Base-by-base conservation (phyloP, 2,329 filamentous ascomycete species). In the Trichophyton mentagrophytes region DNA sequence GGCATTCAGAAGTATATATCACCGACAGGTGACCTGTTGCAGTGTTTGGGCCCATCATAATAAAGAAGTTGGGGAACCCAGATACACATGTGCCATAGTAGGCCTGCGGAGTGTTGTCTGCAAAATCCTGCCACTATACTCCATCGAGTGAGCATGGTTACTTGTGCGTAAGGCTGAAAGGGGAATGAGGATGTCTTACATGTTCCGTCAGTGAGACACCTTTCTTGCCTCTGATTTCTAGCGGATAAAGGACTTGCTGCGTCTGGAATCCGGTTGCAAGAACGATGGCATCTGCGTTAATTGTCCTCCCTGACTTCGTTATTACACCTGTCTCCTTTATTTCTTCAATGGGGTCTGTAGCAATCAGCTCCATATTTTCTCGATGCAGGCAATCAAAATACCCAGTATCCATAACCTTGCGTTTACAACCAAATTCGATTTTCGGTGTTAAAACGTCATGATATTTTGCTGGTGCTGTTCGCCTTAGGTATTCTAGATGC, bases 31-130 rank as follows among this genome's bases (percentile, higher is more conserved):
- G 79, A 0, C 79, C 79, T 0, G 76, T 80, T 2, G 77, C 69
- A 0, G 75, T 78, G 64, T 78, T 78, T 8, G 72, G 77, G 0
- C 76, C 75, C 70, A 77, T 73, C 61, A 76, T 68, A 36, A 76
- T 72, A 67, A 77, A 78, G 66, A 79, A 75, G 62, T 78, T 79
- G 3, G 77, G 76, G 61, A 79, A 79, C 0, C 69, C 68, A 1
- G 77, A 74, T 0, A 80, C 62, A 38, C 76, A 78, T 1, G 78
- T 79, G n/a, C 79, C 78, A 44, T 77, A 74, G 63, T 81, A 81
- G 0, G 78, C 78, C 65, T 71, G 67, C 0, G 70, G 71, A 15
- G 72, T 69, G n/a, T 72, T 70, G 61, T 68, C 68, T 13, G 68
- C 69, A 9, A 71, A 63, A 11, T 65, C 62, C 40, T 76, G 66